A percentile compares a stretch with the other conserved stretches of the same genome.
Evolutionary conservation across 768 basidiomycete genomes (phyloP).

Genomic region (Tylopilus vinaceipallidus): DNA sequence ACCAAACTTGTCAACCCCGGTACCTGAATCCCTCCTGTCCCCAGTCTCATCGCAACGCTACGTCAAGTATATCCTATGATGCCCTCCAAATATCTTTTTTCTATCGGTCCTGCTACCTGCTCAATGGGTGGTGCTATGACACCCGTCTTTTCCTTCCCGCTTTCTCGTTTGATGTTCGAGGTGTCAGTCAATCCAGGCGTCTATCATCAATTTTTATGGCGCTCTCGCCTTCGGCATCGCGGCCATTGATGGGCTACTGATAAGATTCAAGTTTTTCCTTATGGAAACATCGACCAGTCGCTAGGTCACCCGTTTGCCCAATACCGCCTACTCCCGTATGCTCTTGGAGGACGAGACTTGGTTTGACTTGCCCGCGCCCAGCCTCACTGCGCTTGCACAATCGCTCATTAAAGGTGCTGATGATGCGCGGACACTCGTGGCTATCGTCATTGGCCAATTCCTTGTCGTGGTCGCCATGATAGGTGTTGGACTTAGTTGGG

Average conservation of each 20-base stretch:
- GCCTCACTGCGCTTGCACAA: constrained; percentile 64
- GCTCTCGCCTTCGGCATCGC: constrained; percentile 72
- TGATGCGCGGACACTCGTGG: constrained; percentile 76
- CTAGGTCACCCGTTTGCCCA: constrained; percentile 75
- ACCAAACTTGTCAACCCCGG: neutral
- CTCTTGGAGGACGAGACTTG: constrained; percentile 81
- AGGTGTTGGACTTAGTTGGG: constrained; percentile 85
- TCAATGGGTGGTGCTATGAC: constrained; percentile 69
- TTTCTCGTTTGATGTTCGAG: constrained; percentile 76
- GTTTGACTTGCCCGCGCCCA: constrained; percentile 73
- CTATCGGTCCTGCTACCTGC: constrained; percentile 66
- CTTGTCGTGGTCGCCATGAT: constrained; percentile 93
- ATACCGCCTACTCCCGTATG: constrained; percentile 51
- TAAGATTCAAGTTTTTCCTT: constrained; percentile 74
- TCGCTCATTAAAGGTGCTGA: constrained; percentile 85
- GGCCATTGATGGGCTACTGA: constrained; percentile 71
- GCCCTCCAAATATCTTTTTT: constrained; percentile 68
- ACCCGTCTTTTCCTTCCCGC: constrained; percentile 89
- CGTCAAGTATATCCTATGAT: constrained; percentile 65
- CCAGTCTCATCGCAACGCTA: constrained; percentile 38
- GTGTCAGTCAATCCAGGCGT: constrained; percentile 72
- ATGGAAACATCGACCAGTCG: constrained; percentile 76
- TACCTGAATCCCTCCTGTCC: constrained; percentile 2
- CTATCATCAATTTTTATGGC: constrained; percentile 66
- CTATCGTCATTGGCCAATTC: too few species aligned